Evolutionary conservation across 805 yeast genomes (phyloP), one percentile per base, ranked within the genome.

Genomic region (Cyberlindnera amylophila): DNA sequence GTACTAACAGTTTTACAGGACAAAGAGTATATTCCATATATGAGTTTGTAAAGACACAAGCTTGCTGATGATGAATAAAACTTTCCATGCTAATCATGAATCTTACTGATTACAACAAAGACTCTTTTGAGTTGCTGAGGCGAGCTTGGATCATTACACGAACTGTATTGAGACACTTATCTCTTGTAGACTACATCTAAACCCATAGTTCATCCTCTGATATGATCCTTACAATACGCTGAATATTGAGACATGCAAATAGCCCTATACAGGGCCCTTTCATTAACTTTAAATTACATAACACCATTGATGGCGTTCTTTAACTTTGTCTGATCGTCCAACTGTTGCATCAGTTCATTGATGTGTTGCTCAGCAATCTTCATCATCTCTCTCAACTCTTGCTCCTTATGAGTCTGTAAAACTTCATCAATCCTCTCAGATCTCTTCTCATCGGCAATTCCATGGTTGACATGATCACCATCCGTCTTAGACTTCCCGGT

Each of bases 61-160:
- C 44, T 41, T 38, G 55, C 57, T 50, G 31, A 45, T 53, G 57
- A 53, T 50, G 58, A 50, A 33, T 37, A 38, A 49, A 49, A 46
- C 47, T 49, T 49, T 49, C 54, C 54, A 52, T 53, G 58, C 58
- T 53, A 53, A 53, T 53, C 56, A 53, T 53, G 58, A 53, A 46
- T 33, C 10, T 35, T 32, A 19, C 32, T 48, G 57, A 53, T 53
- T 53, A 53, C 47, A 45, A 24, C 30, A 45, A 42, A 49, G 46
- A 45, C 44, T 37, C 43, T 33, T 34, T 29, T 34, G 41, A 33
- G 46, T 44, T 42, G 47, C 54, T 51, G 54, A 51, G 45, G 57
- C 54, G 27, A 36, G 46, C 38, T 21, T 8, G 24, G 24, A 21
- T 21, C 24, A 21, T 21, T 21, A 21, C 24, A 21, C 24, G 24